Evolutionary conservation across 352 stramenopile species (phyloP).

Genomic region (Lagenidium giganteum): DNA sequence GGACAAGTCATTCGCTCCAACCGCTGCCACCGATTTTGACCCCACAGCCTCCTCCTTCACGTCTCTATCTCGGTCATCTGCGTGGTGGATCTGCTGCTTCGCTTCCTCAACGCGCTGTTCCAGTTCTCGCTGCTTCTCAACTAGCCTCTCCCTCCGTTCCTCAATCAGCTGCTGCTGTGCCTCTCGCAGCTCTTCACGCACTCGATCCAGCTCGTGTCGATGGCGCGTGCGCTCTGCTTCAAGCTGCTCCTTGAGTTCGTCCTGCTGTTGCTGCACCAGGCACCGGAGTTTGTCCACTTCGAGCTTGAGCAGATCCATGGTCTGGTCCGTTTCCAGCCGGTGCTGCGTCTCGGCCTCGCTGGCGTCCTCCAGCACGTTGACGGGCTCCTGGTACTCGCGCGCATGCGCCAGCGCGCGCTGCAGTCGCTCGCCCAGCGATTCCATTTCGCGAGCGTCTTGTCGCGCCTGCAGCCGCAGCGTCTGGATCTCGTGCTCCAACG

Average conservation of each 20-base stretch:
- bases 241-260: constrained; percentile 35
- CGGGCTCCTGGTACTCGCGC: constrained; percentile 47
- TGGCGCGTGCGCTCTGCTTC: constrained; percentile 20
- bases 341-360: constrained; percentile 45
- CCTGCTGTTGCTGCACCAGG: constrained; percentile 41
- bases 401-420: constrained; percentile 30
- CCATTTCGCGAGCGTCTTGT: constrained; percentile 37
- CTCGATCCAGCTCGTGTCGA: constrained; percentile 24
- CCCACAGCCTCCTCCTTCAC: too few species aligned
- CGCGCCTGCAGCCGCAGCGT: constrained; percentile 41
- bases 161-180: constrained; percentile 48
- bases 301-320: constrained; percentile 59
- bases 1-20: too few species aligned
- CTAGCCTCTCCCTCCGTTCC: constrained; percentile 44
- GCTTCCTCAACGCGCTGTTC: constrained; percentile 41
- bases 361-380: constrained; percentile 55
- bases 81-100: too few species aligned
- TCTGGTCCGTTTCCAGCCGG: constrained; percentile 54
- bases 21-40: background rate
- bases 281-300: constrained; percentile 64
- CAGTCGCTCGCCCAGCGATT: constrained; percentile 46
- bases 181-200: constrained; percentile 37
- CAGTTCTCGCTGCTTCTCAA: constrained; percentile 55
- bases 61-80: too few species aligned
- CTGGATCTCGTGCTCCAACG: constrained; percentile 42